Evolutionary conservation across 208 protist genomes (phyloP).

Genomic region (Phytomonas sp.): DNA sequence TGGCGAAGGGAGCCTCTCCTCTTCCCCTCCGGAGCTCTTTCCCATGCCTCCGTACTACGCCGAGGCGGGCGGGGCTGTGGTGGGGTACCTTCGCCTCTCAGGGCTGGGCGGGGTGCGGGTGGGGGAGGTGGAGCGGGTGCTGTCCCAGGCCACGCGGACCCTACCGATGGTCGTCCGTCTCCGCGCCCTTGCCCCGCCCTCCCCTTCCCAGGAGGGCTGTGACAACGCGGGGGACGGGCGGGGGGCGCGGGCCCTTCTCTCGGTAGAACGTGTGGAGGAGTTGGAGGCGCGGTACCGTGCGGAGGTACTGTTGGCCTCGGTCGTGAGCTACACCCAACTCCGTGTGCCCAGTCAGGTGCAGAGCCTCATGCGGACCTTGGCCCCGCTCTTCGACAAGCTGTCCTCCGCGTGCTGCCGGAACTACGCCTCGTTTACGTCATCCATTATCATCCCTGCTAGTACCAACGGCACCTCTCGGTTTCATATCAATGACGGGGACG

Average conservation of each 20-base stretch:
- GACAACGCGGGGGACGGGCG: not conserved
- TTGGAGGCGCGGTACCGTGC: constrained; percentile 47
- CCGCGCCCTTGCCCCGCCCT: constrained; percentile 32
- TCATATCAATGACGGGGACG: not conserved
- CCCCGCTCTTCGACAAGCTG: constrained; percentile 39
- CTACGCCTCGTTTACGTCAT: not conserved
- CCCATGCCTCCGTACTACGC: constrained; percentile 61
- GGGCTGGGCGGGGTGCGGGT: constrained; percentile 20
- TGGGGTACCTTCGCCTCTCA: constrained; percentile 37
- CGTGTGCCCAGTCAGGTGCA: constrained; percentile 53
- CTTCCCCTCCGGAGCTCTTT: constrained; percentile 21
- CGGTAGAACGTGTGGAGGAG: constrained; percentile 19
- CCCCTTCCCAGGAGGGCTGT: not conserved
- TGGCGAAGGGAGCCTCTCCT: not conserved
- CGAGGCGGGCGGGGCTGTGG: constrained; percentile 28
- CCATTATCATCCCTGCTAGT: not conserved
- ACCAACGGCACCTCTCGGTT: not conserved
- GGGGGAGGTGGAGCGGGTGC: constrained; percentile 38
- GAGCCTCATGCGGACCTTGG: constrained; percentile 49
- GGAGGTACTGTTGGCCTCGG: constrained; percentile 63
- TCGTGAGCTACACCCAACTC: constrained; percentile 72
- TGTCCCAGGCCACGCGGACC: constrained; percentile 29
- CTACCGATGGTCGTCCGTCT: constrained; percentile 66
- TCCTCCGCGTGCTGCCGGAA: not conserved
- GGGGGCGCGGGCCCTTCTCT: not conserved